Evolutionary conservation across 2,329 filamentous ascomycete genomes (phyloP), one percentile per base, ranked within the genome.

Genomic region (Xylariaceae sp.): DNA sequence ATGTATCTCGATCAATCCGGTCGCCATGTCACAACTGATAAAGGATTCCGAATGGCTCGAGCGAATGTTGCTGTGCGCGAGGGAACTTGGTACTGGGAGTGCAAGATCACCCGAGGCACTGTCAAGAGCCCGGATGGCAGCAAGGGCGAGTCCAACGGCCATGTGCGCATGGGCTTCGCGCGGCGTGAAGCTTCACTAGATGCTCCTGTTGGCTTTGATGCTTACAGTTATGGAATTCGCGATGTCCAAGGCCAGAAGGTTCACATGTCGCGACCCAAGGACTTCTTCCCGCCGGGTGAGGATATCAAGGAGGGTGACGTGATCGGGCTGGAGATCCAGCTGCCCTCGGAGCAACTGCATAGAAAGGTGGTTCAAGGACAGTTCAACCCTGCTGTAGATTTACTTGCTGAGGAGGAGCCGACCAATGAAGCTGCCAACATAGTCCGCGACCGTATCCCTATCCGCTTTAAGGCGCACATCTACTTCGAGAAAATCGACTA

Each of bases 401-500:
- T 79, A 1, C 66, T 73, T 31, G 77, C 83, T 50, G 79, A 83
- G 34, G 72, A 78, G 4, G 64, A 70, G 15, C 61, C 70, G 3
- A 72, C 76, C 1, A 73, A 76, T n/a, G 74, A 79, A 46, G 77
- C 78, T 0, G 68, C 80, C 13, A 93, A 97, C 62, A 86, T 97
- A 48, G 87, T 98, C 45, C 88, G 94, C 48, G 94, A 98, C 64
- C 87, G 93, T 37, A 89, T 96, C 34, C 90, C 93, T 1, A 95
- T 97, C 51, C 83, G 90, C 9, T 94, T 95, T 71, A 96, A 95
- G 64, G 82, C 85, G 32, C 89, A 94, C 62, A 85, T 90, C 39
- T 95, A 94, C 68, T 96, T 95, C 64, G 91, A 97, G 65, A 85
- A 88, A 60, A 86, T 89, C 50, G 89, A 95, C 60, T 94, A 94